These are phyloP conservation scores for Aspergillus arachidicola DNA, from an alignment of 2,329 filamentous ascomycete species.

Conservation along the genomic window DNA sequence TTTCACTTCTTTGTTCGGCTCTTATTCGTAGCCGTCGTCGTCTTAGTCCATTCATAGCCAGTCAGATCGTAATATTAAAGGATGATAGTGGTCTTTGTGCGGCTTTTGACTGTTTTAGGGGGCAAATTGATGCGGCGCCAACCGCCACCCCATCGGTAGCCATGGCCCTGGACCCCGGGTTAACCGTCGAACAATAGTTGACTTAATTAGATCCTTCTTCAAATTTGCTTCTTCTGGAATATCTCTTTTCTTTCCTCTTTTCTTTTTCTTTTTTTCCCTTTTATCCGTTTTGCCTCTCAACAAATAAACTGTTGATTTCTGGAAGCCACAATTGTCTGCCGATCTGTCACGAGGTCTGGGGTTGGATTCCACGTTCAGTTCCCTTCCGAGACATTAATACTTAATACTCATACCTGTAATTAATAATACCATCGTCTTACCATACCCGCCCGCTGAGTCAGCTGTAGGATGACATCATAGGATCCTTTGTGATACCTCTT, in stretches of 20 bases:
- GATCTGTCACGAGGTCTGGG: conserved; percentile 20
- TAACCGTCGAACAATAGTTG: conserved; percentile 4
- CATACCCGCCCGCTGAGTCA: conserved; percentile 1
- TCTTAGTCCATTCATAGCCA: not conserved
- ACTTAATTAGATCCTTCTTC: not conserved
- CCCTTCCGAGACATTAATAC: not conserved
- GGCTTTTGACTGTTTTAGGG: conserved; percentile 13
- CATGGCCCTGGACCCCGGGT: not conserved
- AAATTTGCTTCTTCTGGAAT: not conserved
- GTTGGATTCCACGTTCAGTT: conserved; percentile 13
- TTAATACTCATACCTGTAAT: not conserved
- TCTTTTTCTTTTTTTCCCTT: too few relatives aligned
- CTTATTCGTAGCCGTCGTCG: not conserved
- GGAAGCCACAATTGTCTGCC: not conserved
- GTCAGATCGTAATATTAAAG: not conserved
- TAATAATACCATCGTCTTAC: not conserved
- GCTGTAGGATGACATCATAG: not conserved
- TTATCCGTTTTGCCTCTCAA: too few relatives aligned
- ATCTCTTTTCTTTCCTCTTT: not conserved
- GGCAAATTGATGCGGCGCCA: conserved; percentile 19
- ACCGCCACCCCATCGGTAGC: conserved; percentile 18
- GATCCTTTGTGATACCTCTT: not conserved
- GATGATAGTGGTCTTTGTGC: conserved; percentile 2
- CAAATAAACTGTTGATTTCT: too few relatives aligned
- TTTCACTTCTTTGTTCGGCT: not conserved